Evolutionary conservation across 129 eudicot genomes (phyloP).

Genomic region (Arctium lappa): DNA sequence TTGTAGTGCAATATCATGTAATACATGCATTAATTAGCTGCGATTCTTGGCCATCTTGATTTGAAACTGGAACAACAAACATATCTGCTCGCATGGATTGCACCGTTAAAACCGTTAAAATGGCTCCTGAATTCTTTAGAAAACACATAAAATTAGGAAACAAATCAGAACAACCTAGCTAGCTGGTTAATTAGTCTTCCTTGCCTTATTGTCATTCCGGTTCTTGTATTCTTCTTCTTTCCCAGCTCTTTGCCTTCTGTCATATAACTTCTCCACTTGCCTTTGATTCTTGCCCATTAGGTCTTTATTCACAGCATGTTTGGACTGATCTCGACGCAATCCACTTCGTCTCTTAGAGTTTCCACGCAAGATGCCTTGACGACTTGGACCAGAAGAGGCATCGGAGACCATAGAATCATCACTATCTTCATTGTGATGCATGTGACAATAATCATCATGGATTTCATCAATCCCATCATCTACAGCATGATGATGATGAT

Average conservation of each 20-base stretch:
- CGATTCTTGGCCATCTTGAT: slow-evolving; percentile 3
- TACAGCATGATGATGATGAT: slow-evolving; percentile 12
- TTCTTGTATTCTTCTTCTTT: slow-evolving; percentile 34
- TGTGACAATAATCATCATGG: slow-evolving; percentile 23
- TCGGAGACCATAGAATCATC: slow-evolving; percentile 87
- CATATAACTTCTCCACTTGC: slow-evolving; percentile 36
- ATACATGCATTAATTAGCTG: background rate
- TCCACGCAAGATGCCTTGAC: slow-evolving; percentile 26
- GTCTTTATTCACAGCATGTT: background rate
- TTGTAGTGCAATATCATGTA: slow-evolving; percentile 9
- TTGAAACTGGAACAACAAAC: slow-evolving; percentile 12
- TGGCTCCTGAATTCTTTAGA: slow-evolving; percentile 7
- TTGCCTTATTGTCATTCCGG: slow-evolving; percentile 29
- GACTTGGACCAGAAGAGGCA: slow-evolving; percentile 77
- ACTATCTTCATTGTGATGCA: slow-evolving; percentile 42
- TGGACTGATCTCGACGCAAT: slow-evolving; percentile 23
- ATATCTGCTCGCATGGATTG: slow-evolving; percentile 12
- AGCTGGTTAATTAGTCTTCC: slow-evolving; percentile 24
- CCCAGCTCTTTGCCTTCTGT: slow-evolving; percentile 33
- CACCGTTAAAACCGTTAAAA: background rate
- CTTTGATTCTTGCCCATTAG: slow-evolving; percentile 28
- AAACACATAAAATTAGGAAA: slow-evolving; percentile 6
- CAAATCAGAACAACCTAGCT: slow-evolving; percentile 7
- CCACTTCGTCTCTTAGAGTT: slow-evolving; percentile 21
- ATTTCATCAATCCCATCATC: slow-evolving; percentile 8